Percentiles rank a stretch among this genome's conserved stretches.
These are phyloP conservation scores for Teunomyces atbi DNA, from an alignment of 805 yeast species.

Conservation along the genomic window DNA sequence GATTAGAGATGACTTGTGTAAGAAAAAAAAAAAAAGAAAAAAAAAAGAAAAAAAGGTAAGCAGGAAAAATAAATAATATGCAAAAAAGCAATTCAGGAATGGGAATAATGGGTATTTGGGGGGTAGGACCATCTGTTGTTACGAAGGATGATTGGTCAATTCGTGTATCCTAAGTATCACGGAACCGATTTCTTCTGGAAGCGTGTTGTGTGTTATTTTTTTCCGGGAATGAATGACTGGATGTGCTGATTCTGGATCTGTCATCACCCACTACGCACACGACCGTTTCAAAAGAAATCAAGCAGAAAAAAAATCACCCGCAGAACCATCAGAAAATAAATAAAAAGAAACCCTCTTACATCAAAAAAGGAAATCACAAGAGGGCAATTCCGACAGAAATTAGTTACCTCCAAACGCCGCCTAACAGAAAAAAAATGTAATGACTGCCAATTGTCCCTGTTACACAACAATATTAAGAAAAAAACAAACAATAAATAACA, in stretches of 20 bases:
- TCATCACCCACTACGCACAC: not conserved
- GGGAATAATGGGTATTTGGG: not conserved
- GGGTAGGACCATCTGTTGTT: not conserved
- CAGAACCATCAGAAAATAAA: not conserved
- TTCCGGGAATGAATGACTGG: not conserved
- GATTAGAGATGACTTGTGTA: constrained; percentile 4
- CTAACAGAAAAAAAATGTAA: not conserved
- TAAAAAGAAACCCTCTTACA: not conserved
- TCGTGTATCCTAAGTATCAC: too few species aligned
- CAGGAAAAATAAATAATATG: not conserved
- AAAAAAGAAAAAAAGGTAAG: not conserved
- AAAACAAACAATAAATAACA: not conserved
- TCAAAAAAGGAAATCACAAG: not conserved
- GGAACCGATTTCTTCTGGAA: too few species aligned
- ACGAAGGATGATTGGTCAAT: too few species aligned
- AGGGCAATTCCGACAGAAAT: not conserved
- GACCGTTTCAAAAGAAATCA: constrained; percentile 3
- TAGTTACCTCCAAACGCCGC: not conserved
- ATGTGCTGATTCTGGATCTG: not conserved
- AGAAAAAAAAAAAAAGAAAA: not conserved
- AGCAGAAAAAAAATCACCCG: not conserved
- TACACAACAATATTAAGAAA: not conserved
- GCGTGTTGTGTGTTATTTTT: too few species aligned
- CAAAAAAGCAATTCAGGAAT: not conserved
- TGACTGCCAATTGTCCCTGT: not conserved